Base-by-base conservation (phyloP, 495 filamentous ascomycete genomes). In the Penicillium manginii region DNA sequence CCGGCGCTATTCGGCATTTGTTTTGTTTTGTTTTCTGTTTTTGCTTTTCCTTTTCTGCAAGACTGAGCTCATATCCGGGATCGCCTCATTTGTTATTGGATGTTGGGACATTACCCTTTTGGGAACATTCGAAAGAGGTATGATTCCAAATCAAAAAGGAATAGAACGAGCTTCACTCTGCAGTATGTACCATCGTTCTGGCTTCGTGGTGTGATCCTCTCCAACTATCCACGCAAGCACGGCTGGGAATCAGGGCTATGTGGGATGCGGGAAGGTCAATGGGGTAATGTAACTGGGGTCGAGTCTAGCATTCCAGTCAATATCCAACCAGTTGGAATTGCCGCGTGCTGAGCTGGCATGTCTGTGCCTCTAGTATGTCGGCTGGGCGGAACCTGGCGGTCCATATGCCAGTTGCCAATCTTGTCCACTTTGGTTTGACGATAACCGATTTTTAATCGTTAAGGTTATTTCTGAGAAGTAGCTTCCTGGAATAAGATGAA, bases 301-400 rank as follows among this genome's bases (percentile, higher is more conserved):
- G 26, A 22, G 2, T 43, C 19, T 31, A 54, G 40, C 63, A 69
- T 69, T 69, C 66, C 55, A 57, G 31, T 47, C 39, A 19, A 49
- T 33, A 15, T 26, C 57, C 23, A 31, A 45, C 60, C 60, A 61
- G 19, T 63, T 50, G 50, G 45, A 54, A 45, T 21, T 40, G 26
- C 53, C 55, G 48, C 55, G 45, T 55, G 57, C 35, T 53, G 32
- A 4, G 40, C 43, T 52, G 60, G 63, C 15, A 66, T 69, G 63
- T 64, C 63, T 62, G 63, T 62, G 45, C 22, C 21, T 22, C 45
- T 19, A 47, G 45, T 26, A 23, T 23, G 45, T 47, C 22, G 45
- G 45, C 22, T 26, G 21, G 45, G 45, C 22, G 19, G 45, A 22
- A 43, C 40, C 7, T 43, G 40, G n/a, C 8, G 17, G 45, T 47